These are phyloP conservation scores for Colletotrichum cereale DNA, from an alignment of 2,329 filamentous ascomycete genomes.

Conservation along the genomic window DNA sequence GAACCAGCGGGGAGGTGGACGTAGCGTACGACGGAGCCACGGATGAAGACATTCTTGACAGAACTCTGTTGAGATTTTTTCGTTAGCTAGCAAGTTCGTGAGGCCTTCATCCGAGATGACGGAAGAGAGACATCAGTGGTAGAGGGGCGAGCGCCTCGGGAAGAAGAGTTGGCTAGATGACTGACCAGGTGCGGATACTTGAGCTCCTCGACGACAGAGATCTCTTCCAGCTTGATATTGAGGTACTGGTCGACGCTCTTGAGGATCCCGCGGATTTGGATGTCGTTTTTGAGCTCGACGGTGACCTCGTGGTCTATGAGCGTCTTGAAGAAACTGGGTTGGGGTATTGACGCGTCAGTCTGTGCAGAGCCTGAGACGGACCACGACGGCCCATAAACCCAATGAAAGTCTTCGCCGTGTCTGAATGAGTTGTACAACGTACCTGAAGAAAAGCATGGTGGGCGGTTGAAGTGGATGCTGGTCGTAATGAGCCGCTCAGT, in stretches of 20 bases:
- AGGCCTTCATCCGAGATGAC: neutral
- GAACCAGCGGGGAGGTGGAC: slow-evolving; percentile 86
- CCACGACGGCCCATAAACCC: neutral
- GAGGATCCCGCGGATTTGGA: slow-evolving; percentile 92
- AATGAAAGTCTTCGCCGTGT: neutral
- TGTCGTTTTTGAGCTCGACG: slow-evolving; percentile 99
- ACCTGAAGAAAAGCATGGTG: slow-evolving; percentile 63
- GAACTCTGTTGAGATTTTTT: slow-evolving; percentile 63
- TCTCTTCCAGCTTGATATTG: slow-evolving; percentile 98
- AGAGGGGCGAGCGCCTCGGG: neutral
- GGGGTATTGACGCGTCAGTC: slow-evolving; percentile 18
- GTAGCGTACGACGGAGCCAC: slow-evolving; percentile 92
- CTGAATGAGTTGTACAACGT: slow-evolving; percentile 26
- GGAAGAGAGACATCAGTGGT: neutral
- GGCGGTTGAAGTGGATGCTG: slow-evolving; percentile 28
- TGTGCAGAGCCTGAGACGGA: neutral
- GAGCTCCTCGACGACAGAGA: slow-evolving; percentile 90
- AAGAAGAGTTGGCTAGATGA: slow-evolving; percentile 14
- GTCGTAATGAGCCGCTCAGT: slow-evolving; percentile 31
- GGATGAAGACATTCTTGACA: slow-evolving; percentile 96
- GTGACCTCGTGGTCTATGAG: slow-evolving; percentile 97
- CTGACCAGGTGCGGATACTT: slow-evolving; percentile 92
- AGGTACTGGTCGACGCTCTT: slow-evolving; percentile 99
- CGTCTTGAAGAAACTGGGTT: slow-evolving; percentile 92
- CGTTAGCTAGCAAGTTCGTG: neutral